A percentile compares a stretch with the other conserved stretches of the same genome.
Evolutionary conservation across 202 grass and related monocot species (phyloP).

Genomic region (Panicum hallii): DNA sequence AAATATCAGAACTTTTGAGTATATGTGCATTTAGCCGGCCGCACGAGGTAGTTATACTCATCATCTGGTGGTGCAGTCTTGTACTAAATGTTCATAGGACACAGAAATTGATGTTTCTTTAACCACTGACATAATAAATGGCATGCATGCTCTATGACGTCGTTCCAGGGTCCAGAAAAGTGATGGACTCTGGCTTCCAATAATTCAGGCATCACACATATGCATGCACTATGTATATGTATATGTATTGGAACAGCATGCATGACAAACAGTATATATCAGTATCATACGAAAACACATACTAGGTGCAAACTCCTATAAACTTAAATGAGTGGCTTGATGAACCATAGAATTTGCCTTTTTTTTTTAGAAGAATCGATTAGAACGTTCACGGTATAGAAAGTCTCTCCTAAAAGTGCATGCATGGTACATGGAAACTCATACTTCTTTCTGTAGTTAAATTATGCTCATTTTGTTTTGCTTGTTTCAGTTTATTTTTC

Average conservation of each 20-base stretch:
- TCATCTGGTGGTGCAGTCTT: constrained; percentile 14
- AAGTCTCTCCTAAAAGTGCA: not conserved
- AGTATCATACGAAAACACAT: not conserved
- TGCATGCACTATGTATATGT: constrained; percentile 16
- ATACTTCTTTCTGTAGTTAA: not conserved
- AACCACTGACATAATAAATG: constrained; percentile 56
- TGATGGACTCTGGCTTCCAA: constrained; percentile 40
- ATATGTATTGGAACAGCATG: not conserved
- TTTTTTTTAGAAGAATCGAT: not conserved
- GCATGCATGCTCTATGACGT: constrained; percentile 48
- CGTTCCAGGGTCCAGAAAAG: constrained; percentile 50
- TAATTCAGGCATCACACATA: constrained; percentile 43
- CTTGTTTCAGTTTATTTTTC: not conserved
- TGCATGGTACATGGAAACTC: not conserved
- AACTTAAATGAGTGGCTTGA: not conserved
- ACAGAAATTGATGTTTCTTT: constrained; percentile 50
- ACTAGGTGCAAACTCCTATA: not conserved
- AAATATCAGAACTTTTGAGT: not conserved
- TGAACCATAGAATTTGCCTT: too few relatives aligned
- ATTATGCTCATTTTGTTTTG: not conserved
- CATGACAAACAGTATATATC: not conserved
- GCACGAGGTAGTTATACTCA: constrained; percentile 6
- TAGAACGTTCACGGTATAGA: not conserved
- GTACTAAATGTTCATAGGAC: constrained; percentile 58
- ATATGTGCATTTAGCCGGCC: not conserved